Base-by-base conservation (phyloP, 2,329 filamentous ascomycete species). In the Penicillium janthinellum region DNA sequence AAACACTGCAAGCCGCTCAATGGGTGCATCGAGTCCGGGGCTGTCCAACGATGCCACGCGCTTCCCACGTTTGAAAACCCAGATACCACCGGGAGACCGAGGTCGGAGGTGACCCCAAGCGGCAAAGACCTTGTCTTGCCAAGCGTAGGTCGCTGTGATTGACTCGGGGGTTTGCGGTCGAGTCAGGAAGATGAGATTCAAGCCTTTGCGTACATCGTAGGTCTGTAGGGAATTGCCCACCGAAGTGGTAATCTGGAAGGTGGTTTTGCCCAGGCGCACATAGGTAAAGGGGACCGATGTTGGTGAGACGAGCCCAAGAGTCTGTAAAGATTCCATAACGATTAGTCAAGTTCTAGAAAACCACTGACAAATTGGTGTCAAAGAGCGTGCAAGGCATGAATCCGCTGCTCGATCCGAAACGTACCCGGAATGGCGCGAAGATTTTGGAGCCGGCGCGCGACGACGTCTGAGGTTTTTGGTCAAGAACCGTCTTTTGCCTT, bases 181-280 rank as follows among this genome's bases (percentile, higher is more conserved):
- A 20, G 91, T 97, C 61, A 99, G 86, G 77, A 99, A 99, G 70
- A 98, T 87, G 52, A 99, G 86, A 70, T 96, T 94, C 62, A 99
- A 84, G 49, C 94, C 94, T 69, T 89, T 87, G 75, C 90, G 91
- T 62, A 99, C 81, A 74, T 99, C 95, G 80, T 99, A 99, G 0
- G 95, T 99, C 78, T 99, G 95, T 49, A 99, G 84, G 60, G 89
- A 91, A 70, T 88, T 86, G 63, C 94, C 95, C 62, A 96, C 90
- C 0, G 92, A 98, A 34, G 95, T 99, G 37, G 95, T 98, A 76
- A 99, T 92, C 75, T 99, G 95, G 73, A 96, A 99, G 3, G 92
- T 96, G 0, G 91, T 94, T 78, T 96, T 96, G 59, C 95, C 95
- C 15, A 96, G 83, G 0, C 94, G 90, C 35, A 96, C 85, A 5